Evolutionary conservation across 2,329 filamentous ascomycete species (phyloP).

Genomic region (Pseudogymnoascus sp.): DNA sequence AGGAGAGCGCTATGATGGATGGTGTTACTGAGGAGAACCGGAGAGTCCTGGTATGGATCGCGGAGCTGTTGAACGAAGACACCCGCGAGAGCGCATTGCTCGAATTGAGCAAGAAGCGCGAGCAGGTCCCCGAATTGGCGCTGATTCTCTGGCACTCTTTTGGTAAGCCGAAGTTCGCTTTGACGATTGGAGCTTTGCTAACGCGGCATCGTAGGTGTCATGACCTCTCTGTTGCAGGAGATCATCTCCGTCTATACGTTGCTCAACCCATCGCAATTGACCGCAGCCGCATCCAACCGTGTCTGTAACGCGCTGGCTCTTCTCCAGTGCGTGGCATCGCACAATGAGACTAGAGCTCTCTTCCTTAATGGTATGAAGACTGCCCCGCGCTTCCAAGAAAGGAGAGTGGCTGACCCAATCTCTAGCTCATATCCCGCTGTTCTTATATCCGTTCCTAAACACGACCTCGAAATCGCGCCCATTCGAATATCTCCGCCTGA

Average conservation of each 20-base stretch:
- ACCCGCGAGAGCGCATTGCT: slow-evolving; percentile 85
- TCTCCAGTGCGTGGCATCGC: slow-evolving; percentile 92
- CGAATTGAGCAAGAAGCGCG: slow-evolving; percentile 96
- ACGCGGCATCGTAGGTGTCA: slow-evolving; percentile 60
- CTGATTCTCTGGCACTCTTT: slow-evolving; percentile 98
- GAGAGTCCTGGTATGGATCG: slow-evolving; percentile 86
- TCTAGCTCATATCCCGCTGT: slow-evolving; percentile 89
- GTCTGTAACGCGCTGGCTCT: slow-evolving; percentile 96
- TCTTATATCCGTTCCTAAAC: slow-evolving; percentile 96
- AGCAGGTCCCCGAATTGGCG: slow-evolving; percentile 93
- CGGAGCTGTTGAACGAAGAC: slow-evolving; percentile 78
- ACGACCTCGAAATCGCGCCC: slow-evolving; percentile 96
- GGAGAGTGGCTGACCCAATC: not conserved
- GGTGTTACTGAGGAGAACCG: slow-evolving; percentile 81
- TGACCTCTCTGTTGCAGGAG: slow-evolving; percentile 94
- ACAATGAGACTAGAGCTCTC: slow-evolving; percentile 89
- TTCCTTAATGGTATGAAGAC: slow-evolving; percentile 74
- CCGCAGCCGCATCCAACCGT: slow-evolving; percentile 91
- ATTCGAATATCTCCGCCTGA: slow-evolving; percentile 94
- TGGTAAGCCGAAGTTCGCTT: slow-evolving; percentile 49
- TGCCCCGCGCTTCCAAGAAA: not conserved
- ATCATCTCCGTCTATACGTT: slow-evolving; percentile 98
- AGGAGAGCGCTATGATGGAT: slow-evolving; percentile 54
- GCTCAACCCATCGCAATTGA: slow-evolving; percentile 92
- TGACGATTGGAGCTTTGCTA: slow-evolving; percentile 14